Base-by-base conservation (phyloP, 139 green algal genomes). In the Chlorokybus atmophyticus region DNA sequence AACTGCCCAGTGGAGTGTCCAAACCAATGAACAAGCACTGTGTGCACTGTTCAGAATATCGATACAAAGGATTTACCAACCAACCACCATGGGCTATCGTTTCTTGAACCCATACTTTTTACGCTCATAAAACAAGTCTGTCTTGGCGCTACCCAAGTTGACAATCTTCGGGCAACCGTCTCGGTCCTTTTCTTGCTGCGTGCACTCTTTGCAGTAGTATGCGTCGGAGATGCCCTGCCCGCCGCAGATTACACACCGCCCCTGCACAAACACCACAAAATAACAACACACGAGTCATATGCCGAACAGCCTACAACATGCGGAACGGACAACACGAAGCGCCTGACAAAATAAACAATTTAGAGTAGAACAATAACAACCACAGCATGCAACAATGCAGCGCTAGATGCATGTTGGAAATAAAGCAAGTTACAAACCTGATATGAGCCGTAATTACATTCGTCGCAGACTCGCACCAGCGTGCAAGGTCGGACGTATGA, bases 121-220 rank as follows among this genome's bases (percentile, higher is more conserved):
- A 17, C 70, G 38, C 49, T 79, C 65, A 41, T 82, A 83, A 62
- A 82, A 83, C 1, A 83, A 48, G 35, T 99, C 91, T 47, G 85
- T 96, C 52, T 90, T 94, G 25, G 91, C 86, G 27, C 71, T 87
- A 0, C 92, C 91, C 24, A 99, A 53, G 64, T 99, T 99, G 51
- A 99, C 86, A 62, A 99, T 99, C 68, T 96, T 95, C 2, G 92
- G 91, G 70, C 91, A 98, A 10, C 91, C 91, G 63, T 98, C 91
- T 60, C 91, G 74, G 23, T 99, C 92, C 50, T 99, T 99, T 69
- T 98, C 92, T 52, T 86, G 79, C 40, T 91, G 66, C 19, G 85
- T 94, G 79, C 92, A 99, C 71, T 97, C 92, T 74, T 95, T 95
- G 83, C 92, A 99, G 68, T 99, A 99, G 77, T 96, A 98, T 1